Evolutionary conservation across 768 basidiomycete species (phyloP).

Genomic region (Tylopilus plumbeoviolaceoides): DNA sequence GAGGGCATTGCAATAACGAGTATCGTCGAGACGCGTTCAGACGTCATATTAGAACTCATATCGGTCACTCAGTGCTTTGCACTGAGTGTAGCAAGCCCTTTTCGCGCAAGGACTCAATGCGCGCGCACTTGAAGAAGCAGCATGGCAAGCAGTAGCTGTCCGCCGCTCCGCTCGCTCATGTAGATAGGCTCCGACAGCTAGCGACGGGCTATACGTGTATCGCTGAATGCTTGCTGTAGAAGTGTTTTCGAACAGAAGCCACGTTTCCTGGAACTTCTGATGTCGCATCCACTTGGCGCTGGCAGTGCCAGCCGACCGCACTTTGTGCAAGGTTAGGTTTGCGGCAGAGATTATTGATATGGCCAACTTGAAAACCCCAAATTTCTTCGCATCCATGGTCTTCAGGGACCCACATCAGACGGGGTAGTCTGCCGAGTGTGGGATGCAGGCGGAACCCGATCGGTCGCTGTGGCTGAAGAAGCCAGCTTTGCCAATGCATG

Average conservation of each 20-base stretch:
- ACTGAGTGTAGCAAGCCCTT: neutral
- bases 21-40: neutral
- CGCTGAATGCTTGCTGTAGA: neutral
- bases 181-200: neutral
- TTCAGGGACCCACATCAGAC: too few relatives aligned
- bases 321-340: neutral
- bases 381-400: neutral
- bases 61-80: neutral
- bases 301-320: neutral
- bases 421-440: too few relatives aligned
- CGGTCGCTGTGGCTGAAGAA: too few relatives aligned
- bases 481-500: too few relatives aligned
- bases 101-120: slow-evolving; percentile 5
- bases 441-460: too few relatives aligned
- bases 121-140: neutral
- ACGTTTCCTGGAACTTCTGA: neutral
- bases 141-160: neutral
- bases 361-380: neutral
- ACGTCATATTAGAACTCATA: slow-evolving; percentile 10
- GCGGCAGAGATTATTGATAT: neutral
- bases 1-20: neutral
- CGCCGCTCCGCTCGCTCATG: neutral
- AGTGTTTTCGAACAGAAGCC: neutral
- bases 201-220: neutral
- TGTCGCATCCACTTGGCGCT: neutral